These are phyloP conservation scores for Babesia ovata DNA, from an alignment of 169 alveolate species.

Conservation along the genomic window DNA sequence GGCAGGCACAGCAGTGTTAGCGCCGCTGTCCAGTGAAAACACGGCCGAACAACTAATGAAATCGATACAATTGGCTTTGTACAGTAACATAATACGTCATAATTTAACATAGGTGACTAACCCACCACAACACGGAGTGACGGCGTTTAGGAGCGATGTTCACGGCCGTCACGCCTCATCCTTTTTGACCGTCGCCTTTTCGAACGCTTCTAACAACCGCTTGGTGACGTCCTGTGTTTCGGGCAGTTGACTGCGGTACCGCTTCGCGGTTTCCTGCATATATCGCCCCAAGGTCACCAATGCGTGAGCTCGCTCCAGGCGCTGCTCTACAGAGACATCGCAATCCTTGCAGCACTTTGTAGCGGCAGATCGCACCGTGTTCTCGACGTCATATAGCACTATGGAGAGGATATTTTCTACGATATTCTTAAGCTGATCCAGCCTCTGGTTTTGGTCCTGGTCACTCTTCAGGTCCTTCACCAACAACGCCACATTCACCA, in stretches of 20 bases:
- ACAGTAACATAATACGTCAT: no score
- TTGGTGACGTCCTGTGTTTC: conserved; percentile 49
- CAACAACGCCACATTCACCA: conserved; percentile 42
- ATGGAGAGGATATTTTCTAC: conserved; percentile 60
- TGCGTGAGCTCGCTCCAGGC: conserved; percentile 71
- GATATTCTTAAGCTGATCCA: conserved; percentile 50
- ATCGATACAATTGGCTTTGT: no score
- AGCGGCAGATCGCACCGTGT: conserved; percentile 72
- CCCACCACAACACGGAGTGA: no score
- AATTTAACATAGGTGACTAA: neutral
- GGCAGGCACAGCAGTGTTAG: conserved; percentile 1
- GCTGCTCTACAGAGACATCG: conserved; percentile 44
- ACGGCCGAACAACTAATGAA: neutral
- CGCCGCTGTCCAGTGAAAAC: neutral
- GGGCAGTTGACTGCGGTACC: conserved; percentile 32
- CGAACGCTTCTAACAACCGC: conserved; percentile 58
- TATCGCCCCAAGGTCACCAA: conserved; percentile 61
- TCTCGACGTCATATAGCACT: conserved; percentile 78
- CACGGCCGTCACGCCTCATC: neutral
- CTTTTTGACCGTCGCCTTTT: conserved; percentile 48
- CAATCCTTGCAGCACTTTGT: conserved; percentile 73
- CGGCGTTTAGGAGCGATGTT: no score
- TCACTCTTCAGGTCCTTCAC: conserved; percentile 14
- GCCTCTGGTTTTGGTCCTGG: conserved; percentile 21
- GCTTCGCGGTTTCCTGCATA: conserved; percentile 68